phyloP scores from a whole-genome alignment of 495 filamentous ascomycete genomes.

The Immersiella caudata region DNA sequence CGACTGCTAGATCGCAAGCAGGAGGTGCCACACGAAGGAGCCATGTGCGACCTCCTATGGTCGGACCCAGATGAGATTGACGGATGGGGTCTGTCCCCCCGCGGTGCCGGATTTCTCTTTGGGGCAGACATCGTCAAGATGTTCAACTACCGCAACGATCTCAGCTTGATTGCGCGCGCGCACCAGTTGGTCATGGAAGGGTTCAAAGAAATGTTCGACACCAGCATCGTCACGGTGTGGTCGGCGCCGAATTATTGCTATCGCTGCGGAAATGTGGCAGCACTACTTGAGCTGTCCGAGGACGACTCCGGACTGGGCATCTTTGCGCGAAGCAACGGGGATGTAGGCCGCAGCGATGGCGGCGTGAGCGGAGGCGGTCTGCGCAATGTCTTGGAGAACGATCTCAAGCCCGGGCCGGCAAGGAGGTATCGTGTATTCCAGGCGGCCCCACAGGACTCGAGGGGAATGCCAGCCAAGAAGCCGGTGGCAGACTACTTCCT shows the following conservation, averaged over 20 bases:
- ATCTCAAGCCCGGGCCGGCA: constrained; percentile 68
- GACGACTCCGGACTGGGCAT: constrained; percentile 77
- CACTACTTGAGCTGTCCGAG: constrained; percentile 89
- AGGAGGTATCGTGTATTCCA: constrained; percentile 95
- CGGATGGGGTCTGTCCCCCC: constrained; percentile 93
- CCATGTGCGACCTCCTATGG: constrained; percentile 98
- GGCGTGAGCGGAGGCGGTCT: constrained; percentile 23
- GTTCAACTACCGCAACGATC: constrained; percentile 92
- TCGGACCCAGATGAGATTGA: constrained; percentile 98
- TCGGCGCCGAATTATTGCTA: constrained; percentile 98
- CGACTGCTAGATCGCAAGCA: constrained; percentile 94
- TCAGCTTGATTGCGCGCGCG: constrained; percentile 88
- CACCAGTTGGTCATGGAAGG: constrained; percentile 99
- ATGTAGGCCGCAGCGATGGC: constrained; percentile 60
- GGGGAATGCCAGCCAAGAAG: constrained; percentile 99
- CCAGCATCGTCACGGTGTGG: constrained; percentile 94
- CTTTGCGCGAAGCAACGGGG: constrained; percentile 78
- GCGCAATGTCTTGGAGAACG: constrained; percentile 45
- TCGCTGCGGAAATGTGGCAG: constrained; percentile 94
- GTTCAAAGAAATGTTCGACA: constrained; percentile 99
- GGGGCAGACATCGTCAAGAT: constrained; percentile 93
- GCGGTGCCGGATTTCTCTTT: constrained; percentile 94
- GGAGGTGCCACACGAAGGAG: constrained; percentile 96
- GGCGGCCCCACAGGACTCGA: constrained; percentile 91
- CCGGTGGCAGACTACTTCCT: constrained; percentile 97